phyloP scores from a whole-genome alignment of 1,284 basidiomycete genomes.

The Cutaneotrichosporon spelunceum region DNA sequence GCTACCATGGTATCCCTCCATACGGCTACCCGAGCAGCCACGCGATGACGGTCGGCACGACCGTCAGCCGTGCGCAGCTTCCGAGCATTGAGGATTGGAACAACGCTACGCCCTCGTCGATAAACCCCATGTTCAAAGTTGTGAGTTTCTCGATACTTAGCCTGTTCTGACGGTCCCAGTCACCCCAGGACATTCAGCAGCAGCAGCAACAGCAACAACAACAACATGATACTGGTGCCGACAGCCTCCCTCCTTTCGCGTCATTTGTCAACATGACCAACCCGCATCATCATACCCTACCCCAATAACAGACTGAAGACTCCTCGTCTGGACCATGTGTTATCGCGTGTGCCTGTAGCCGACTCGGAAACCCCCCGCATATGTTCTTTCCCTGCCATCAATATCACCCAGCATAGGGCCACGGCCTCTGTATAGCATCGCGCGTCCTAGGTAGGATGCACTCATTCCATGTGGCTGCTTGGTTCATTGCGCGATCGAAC shows the following conservation, averaged over 20 bases:
- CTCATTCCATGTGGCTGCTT: not conserved
- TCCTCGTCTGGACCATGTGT: not conserved
- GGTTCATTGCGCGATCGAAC: not conserved
- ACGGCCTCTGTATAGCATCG: slow-evolving; percentile 1
- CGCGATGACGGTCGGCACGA: slow-evolving; percentile 39
- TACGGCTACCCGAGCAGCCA: slow-evolving; percentile 37
- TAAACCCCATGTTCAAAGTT: slow-evolving; percentile 88
- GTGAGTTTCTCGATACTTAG: slow-evolving; percentile 57
- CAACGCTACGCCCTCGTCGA: slow-evolving; percentile 49
- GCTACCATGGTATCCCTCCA: slow-evolving; percentile 37
- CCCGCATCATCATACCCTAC: not conserved
- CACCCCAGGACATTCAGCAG: slow-evolving; percentile 25
- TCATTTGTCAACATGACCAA: slow-evolving; percentile 50
- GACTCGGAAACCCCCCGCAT: not conserved
- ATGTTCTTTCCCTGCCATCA: slow-evolving; percentile 1
- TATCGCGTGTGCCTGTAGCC: slow-evolving; percentile 2
- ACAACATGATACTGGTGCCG: slow-evolving; percentile 28
- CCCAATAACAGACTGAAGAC: not conserved
- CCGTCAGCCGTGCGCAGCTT: slow-evolving; percentile 45
- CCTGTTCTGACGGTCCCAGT: slow-evolving; percentile 12
- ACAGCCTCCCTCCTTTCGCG: slow-evolving; percentile 47
- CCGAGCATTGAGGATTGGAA: slow-evolving; percentile 55
- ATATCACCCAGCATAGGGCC: slow-evolving; percentile 2
- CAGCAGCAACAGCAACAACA: slow-evolving; percentile 20
- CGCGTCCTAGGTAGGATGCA: not conserved